Evolutionary conservation across 768 basidiomycete species (phyloP), one percentile per base, ranked within the genome.

Genomic region (Phanerochaete carnosa): DNA sequence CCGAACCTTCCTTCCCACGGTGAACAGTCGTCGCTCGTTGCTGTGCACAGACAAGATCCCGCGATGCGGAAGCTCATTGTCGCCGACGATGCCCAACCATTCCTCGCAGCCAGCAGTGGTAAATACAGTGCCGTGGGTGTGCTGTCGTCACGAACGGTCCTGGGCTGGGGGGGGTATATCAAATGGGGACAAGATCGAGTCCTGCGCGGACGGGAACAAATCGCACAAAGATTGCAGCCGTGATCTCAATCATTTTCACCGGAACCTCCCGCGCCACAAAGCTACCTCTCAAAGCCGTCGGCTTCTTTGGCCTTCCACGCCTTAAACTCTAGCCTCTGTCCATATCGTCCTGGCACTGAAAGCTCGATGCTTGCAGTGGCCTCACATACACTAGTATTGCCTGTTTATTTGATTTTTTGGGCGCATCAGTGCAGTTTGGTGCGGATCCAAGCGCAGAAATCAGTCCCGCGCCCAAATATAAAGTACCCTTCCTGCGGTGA

Each of bases 191-290:
- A 16, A 50, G 47, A 51, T 49, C 45, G 26, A 50, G 16, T 50
- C 30, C 52, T n/a, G 22, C 47, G 22, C 25, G 16, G 32, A n/a
- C 6, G 45, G 59, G 29, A 60, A 47, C 45, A 45, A 25, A 60
- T 60, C 59, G 59, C 59, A 22, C 23, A 30, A 52, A 54, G 46
- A 52, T 26, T 28, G 19, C 32, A 39, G 59, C 59, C 59, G 45
- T 47, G 43, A 33, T 55, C 12, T 45, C 35, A 39, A 43, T 43
- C 35, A 43, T 11, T 25, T 16, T 35, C 22, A 12, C 26, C 54
- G 35, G 54, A 19, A 39, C n/a, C 25, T 33, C 26, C 54, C 54
- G 35, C 54, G 54, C 54, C 54, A 55, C 54, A 55, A 55, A 55
- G 54, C 54, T 43, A 19, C 39, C 39, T 9, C 39, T 19, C 39